Base-by-base conservation (phyloP, 2,329 filamentous ascomycete species). In the Aspergillus sp. region DNA sequence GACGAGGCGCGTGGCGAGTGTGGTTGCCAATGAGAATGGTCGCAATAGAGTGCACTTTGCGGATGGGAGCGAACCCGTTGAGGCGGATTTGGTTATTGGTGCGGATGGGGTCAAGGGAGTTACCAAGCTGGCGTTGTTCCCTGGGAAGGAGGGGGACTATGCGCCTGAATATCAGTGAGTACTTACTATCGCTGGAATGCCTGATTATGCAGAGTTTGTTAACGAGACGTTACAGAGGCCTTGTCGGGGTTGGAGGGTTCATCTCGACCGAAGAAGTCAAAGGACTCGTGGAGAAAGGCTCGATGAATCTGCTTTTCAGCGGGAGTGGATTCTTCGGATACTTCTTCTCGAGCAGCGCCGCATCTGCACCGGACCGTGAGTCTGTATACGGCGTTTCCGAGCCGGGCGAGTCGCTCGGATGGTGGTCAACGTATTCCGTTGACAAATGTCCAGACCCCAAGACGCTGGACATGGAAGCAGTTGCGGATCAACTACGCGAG, bases 321-420 rank as follows among this genome's bases (percentile, higher is more conserved):
- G 70, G 75, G 1, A 80, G 79, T 52, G 80, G 81, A 0, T 82
- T 82, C 63, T 82, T 82, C 60, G 80, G 81, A 1, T 82, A 81
- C 63, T 74, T 76, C 25, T 76, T 73, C 50, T 64, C 70, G 14
- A 62, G 64, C 7, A 71, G 66, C 41, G 58, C 65, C 3, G 8
- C 52, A 9, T 52, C 60, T 2, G 64, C 62, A 14, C 55, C 62
- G 2, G 57, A 69, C 41, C 53, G 67, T 19, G 60, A 71, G 57
- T 66, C 68, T 11, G 53, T 66, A 25, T 68, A 64, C 35, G 56
- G 70, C 25, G 58, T 69, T 14, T 66, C 67, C 2, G 58, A 64
- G 9, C 72, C 70, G 2, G 72, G 73, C 3, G 61, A 71, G 15
- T 62, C 65, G 9, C 59, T 78, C 2, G 73, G 70, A 41, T 81